phyloP scores from a whole-genome alignment of 768 basidiomycete species.

The Termitomyces sp. region DNA sequence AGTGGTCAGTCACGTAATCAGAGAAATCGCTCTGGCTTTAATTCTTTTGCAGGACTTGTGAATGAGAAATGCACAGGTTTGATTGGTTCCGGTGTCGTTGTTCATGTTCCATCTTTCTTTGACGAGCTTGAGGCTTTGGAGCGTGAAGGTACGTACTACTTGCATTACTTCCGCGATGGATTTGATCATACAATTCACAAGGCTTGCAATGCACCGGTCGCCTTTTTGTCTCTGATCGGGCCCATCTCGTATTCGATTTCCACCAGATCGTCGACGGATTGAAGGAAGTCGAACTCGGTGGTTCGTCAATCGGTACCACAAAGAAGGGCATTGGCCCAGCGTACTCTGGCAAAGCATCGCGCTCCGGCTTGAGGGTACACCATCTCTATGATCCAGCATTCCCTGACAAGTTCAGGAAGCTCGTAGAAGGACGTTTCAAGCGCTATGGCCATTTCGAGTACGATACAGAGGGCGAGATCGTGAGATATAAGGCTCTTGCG shows the following conservation, averaged over 20 bases:
- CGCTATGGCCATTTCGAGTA: conserved; percentile 98
- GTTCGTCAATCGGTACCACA: conserved; percentile 95
- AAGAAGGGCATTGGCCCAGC: conserved; percentile 98
- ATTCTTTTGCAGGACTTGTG: conserved; percentile 55
- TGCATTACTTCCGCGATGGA: background rate
- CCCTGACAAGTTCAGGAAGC: conserved; percentile 86
- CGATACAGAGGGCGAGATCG: conserved; percentile 95
- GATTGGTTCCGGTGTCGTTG: conserved; percentile 94
- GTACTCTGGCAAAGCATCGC: conserved; percentile 95
- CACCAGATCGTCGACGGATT: conserved; percentile 99
- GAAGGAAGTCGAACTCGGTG: conserved; percentile 96
- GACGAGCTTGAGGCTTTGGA: conserved; percentile 83
- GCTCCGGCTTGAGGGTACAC: conserved; percentile 93
- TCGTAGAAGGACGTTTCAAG: conserved; percentile 97
- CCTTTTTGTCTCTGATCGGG: conserved; percentile 91
- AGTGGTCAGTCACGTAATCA: conserved; percentile 50
- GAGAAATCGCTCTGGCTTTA: conserved; percentile 5
- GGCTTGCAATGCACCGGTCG: conserved; percentile 83
- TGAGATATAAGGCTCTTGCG: conserved; percentile 86
- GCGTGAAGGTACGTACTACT: conserved; percentile 63
- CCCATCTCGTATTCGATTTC: conserved; percentile 97
- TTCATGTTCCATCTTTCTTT: conserved; percentile 95
- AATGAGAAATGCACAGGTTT: conserved; percentile 82
- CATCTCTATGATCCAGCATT: conserved; percentile 91
- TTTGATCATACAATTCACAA: conserved; percentile 22